Percentiles rank a stretch among this genome's conserved stretches.
These are phyloP conservation scores for Daldinia decipiens DNA, from an alignment of 495 filamentous ascomycete species.

Conservation along the genomic window DNA sequence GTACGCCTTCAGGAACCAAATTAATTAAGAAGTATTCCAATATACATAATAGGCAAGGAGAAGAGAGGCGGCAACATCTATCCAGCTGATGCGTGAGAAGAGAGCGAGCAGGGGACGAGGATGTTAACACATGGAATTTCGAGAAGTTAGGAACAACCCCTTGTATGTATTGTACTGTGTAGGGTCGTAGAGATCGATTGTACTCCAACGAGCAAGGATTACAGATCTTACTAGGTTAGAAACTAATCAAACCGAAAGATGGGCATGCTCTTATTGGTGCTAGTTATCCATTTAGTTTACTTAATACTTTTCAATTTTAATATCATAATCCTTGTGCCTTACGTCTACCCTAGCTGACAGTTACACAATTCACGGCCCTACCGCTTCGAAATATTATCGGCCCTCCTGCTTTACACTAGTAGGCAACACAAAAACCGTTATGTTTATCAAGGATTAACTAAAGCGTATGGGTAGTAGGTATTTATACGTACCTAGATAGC, in stretches of 20 bases:
- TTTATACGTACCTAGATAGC: background rate
- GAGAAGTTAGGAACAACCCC: slow-evolving; percentile 29
- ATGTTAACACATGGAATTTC: slow-evolving; percentile 14
- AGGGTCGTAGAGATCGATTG: slow-evolving; percentile 42
- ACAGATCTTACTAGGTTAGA: slow-evolving; percentile 31
- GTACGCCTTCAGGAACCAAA: slow-evolving; percentile 37
- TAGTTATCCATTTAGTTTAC: slow-evolving; percentile 6
- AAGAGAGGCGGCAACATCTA: slow-evolving; percentile 31
- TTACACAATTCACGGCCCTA: slow-evolving; percentile 9
- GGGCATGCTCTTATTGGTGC: slow-evolving; percentile 8
- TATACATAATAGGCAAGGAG: slow-evolving; percentile 27
- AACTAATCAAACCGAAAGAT: slow-evolving; percentile 36
- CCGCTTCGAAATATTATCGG: background rate
- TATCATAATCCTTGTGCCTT: too few relatives aligned
- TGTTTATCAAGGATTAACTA: too few relatives aligned
- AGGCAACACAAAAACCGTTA: slow-evolving; percentile 3
- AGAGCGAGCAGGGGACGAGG: slow-evolving; percentile 20
- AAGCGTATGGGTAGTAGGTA: background rate
- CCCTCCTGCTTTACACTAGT: background rate
- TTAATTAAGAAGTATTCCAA: slow-evolving; percentile 23
- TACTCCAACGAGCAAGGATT: slow-evolving; percentile 41
- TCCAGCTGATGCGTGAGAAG: slow-evolving; percentile 36
- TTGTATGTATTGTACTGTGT: slow-evolving; percentile 42
- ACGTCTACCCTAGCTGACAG: slow-evolving; percentile 7
- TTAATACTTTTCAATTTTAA: too few relatives aligned